Base-by-base conservation (phyloP, 179 eudicot genomes). In the Beta macrorhiza region DNA sequence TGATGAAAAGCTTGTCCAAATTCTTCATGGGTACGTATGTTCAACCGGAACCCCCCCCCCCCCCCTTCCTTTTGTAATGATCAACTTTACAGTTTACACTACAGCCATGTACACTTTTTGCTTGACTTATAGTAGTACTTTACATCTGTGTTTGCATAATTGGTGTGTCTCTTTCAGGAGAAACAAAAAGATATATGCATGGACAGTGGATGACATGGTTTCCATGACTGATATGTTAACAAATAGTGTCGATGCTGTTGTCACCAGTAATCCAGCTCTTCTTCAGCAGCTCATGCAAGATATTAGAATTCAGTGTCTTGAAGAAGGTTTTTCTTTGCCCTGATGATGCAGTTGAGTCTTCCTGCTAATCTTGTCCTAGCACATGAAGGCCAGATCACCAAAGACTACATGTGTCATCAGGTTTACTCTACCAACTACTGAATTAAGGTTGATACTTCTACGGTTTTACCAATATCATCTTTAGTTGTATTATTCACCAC, bases 191-290 rank as follows among this genome's bases (percentile, higher is more conserved):
- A 92, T 94, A 9, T 96, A 83, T 84, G 97, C 98, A 0, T 96
- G 99, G 99, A 96, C 98, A 0, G 98, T 94, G 47, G 99, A 96
- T 82, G 97, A 94, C 61, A 82, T 74, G 83, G 86, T 51, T 20
- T 89, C 92, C 15, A 90, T 96, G 99, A 80, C 79, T 87, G 88
- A 84, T 75, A 90, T 94, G 94, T 77, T 96, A 85, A 81, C 64
- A 45, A 86, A 88, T 82, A 79, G 78, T 25, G 97, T 96, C 72
- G 98, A 96, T 78, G 98, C 90, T 61, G 85, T 94, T 63, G 90
- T 96, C 52, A 94, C 99, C 11, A 87, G 96, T 86, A 85, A 94
- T 79, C 98, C 99, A 49, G 72, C 84, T 82, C 85, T 87, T 78
- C 83, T 93, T 72, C 97, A 90, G 84, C 87, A 86, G 20, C 86